Percentiles rank a stretch among this genome's conserved stretches.
Conservation (phyloP, 345 rosid species). For the Rubroshorea leprosula region DNA sequence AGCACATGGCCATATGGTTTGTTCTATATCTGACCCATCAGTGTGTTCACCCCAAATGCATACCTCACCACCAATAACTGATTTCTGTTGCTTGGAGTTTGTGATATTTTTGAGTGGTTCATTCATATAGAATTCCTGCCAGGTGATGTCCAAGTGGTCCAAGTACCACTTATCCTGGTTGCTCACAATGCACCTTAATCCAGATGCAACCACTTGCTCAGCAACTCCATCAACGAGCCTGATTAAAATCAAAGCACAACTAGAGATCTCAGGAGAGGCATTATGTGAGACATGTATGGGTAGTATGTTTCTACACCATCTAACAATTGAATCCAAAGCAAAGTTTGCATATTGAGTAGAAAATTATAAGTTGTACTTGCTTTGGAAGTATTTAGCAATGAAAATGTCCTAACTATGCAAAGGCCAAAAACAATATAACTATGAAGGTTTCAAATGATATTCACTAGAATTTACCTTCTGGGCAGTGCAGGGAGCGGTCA, state of each 20-base stretch:
- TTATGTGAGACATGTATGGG: no score
- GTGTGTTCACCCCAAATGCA: constrained; percentile 75
- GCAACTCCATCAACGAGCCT: constrained; percentile 74
- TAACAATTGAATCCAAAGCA: no score
- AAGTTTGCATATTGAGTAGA: no score
- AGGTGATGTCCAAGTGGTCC: constrained; percentile 51
- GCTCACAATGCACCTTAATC: constrained; percentile 68
- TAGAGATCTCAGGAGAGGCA: no score
- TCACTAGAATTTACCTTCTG: no score
- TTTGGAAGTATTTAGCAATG: no score
- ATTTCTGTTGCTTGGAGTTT: constrained; percentile 34
- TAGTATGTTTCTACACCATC: no score
- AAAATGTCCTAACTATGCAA: no score
- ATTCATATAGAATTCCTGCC: constrained; percentile 52
- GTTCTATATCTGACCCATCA: constrained; percentile 59
- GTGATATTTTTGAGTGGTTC: constrained; percentile 53
- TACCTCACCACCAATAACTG: constrained; percentile 73
- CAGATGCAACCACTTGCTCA: constrained; percentile 46
- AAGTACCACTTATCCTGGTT: constrained; percentile 76
- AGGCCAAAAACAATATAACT: no score
- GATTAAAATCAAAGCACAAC: constrained; percentile 11
- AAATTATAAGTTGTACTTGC: no score
- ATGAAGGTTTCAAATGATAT: no score
- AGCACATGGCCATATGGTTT: constrained; percentile 86
- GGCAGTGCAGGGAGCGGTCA: no score